A percentile compares a stretch with the other conserved stretches of the same genome.
These are phyloP conservation scores for Thymus mandschuricus DNA, from an alignment of 257 asterid genomes.

Conservation along the genomic window DNA sequence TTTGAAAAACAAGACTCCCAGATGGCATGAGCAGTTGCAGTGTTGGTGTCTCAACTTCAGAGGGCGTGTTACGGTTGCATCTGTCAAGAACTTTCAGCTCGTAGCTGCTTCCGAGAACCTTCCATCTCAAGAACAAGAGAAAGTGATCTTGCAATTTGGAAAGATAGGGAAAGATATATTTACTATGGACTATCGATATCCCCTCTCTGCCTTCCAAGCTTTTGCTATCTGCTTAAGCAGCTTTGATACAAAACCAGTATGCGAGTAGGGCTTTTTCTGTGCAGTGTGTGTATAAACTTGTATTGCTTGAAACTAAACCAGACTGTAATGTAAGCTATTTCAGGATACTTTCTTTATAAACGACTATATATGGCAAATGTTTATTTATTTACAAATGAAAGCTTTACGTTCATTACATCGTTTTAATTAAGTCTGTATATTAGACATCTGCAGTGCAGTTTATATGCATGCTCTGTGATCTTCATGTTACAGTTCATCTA, in stretches of 20 bases:
- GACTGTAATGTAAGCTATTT: constrained; percentile 9
- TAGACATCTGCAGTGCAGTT: background rate
- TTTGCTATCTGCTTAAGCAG: constrained; percentile 97
- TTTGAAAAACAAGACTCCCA: constrained; percentile 59
- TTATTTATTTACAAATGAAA: constrained; percentile 19
- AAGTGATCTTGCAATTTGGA: constrained; percentile 65
- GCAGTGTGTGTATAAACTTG: no score
- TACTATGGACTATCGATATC: constrained; percentile 74
- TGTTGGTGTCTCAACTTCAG: constrained; percentile 77
- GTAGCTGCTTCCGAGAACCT: constrained; percentile 46
- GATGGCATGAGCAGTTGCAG: constrained; percentile 32
- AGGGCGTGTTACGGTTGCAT: constrained; percentile 76
- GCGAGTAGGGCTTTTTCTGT: constrained; percentile 46
- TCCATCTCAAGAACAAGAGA: constrained; percentile 55
- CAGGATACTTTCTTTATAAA: constrained; percentile 19
- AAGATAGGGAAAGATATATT: constrained; percentile 73
- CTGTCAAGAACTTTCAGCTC: constrained; percentile 80
- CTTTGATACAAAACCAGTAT: constrained; percentile 92
- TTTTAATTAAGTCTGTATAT: background rate
- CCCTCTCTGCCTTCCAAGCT: constrained; percentile 94
- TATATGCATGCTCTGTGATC: background rate
- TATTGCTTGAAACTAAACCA: background rate
- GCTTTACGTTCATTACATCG: constrained; percentile 25
- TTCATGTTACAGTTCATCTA: constrained; percentile 38
- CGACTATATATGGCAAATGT: background rate